Base-by-base conservation (phyloP, 345 rosid genomes). In the Barbarea vulgaris region DNA sequence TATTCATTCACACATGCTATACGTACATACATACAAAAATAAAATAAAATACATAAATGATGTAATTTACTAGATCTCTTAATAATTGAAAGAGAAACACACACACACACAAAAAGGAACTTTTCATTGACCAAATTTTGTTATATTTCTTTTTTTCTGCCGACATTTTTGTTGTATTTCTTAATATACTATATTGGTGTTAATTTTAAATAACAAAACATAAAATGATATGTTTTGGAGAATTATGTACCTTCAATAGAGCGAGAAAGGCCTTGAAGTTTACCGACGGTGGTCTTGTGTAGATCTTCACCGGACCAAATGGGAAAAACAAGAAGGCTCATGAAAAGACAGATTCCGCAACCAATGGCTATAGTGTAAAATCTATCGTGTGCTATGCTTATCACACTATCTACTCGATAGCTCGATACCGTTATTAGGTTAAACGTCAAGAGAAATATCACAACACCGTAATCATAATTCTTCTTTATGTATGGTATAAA, bases 261-360 rank as follows among this genome's bases (percentile, higher is more conserved):
- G 33, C 75, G 83, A 14, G 92, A 93, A 2, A 91, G 88, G 27
- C 89, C 91, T 85, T 86, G 88, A 31, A 94, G 87, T 83, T 90
- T 94, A 72, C 55, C 75, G 0, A 82, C 86, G 2, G 96, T 90
- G 69, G 87, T 80, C 34, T 83, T 86, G 34, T 94, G 97, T 25
- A 94, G 91, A 77, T 89, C 92, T 77, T 89, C 90, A 12, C 97
- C 92, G 0, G 99, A 91, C 99, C 97, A 95, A 75, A 64, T 85
- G 0, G 97, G 99, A 55, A 88, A 85, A 34, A 92, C 60, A 17
- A 95, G 9, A 58, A 91, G 85, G 47, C 85, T 83, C 93, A 85
- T 88, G 82, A 87, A 81, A 17, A 95, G 91, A 76, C 97, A 90
- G 24, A 90, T 81, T 2, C 82, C 97, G 12, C 96, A 87, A 51